These are phyloP conservation scores for Isoetes engelmannii DNA, from an alignment of 83 land plant species.

Conservation along the genomic window DNA sequence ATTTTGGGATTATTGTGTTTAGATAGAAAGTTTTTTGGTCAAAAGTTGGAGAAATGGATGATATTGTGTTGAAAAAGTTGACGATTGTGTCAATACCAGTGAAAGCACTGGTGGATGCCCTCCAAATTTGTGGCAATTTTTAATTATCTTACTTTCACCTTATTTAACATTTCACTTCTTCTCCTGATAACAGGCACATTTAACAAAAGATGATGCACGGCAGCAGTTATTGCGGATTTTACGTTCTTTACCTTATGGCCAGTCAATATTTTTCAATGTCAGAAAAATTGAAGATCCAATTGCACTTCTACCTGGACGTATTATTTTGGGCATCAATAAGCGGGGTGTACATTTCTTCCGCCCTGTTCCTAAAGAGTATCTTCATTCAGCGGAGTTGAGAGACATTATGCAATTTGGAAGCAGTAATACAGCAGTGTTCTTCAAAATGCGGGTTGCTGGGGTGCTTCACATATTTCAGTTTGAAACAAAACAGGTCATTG, in stretches of 20 bases:
- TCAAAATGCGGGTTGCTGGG: conserved; percentile 97
- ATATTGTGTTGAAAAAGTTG: background rate
- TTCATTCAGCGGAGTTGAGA: conserved; percentile 92
- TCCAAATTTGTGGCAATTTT: too few relatives aligned
- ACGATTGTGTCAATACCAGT: background rate
- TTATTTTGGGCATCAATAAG: conserved; percentile 83
- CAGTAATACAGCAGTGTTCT: conserved; percentile 94
- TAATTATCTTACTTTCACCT: background rate
- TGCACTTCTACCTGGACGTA: conserved; percentile 80
- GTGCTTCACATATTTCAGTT: conserved; percentile 94
- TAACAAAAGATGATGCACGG: conserved; percentile 92
- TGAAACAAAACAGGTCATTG: conserved; percentile 91
- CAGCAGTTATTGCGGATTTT: conserved; percentile 84
- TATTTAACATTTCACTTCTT: background rate
- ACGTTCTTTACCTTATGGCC: conserved; percentile 87
- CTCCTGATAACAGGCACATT: conserved; percentile 48
- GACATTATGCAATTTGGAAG: conserved; percentile 99
- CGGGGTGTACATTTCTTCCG: conserved; percentile 99
- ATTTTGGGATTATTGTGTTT: background rate
- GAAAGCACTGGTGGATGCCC: background rate
- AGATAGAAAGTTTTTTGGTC: background rate
- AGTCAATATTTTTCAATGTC: conserved; percentile 86
- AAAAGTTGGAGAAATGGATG: background rate
- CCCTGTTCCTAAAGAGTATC: conserved; percentile 94
- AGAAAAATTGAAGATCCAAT: conserved; percentile 96